Evolutionary conservation across 2,329 filamentous ascomycete genomes (phyloP), one percentile per base, ranked within the genome.

Genomic region (Colletotrichum eremochloae): DNA sequence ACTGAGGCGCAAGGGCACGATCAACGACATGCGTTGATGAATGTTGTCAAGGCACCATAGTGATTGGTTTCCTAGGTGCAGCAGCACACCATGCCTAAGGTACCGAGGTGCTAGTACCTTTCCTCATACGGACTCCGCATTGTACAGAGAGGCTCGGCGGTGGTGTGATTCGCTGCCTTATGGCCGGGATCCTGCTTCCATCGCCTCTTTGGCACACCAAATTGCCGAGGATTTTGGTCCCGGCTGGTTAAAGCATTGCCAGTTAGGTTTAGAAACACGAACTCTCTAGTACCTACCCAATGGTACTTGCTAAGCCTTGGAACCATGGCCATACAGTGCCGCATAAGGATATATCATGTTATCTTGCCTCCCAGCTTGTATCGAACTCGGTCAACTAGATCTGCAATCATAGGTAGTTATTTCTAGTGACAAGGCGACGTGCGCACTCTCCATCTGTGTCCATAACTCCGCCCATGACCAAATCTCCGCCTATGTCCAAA

Each of bases 71-170:
- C 20, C 20, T 46, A 46, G 20, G 44, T n/a, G 15, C 14, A 20
- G 42, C 42, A 20, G 42, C 18, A 44, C 42, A n/a, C n/a, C 20
- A 24, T 24, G 24, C 24, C 24, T 24, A 24, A 24, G 24, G 24
- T 24, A 24, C 24, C 24, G 24, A 24, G 24, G 24, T 24, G 24
- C 24, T 24, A 24, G 24, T 24, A 24, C 24, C 24, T 24, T 56
- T 38, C 20, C 36, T 44, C 56, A 20, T 42, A 38, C 20, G 14
- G 18, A 24, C 38, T 60, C 20, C 20, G 20, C 55, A n/a, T 58
- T 58, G 14, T 36, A 40, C n/a, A 12, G 55, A 58, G n/a, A 58
- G 55, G 55, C 55, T 44, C 24, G 56, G 56, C 24, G 14, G 36
- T 7, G 38, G 8, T 9, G 11, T 11, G 53, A 31, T 8, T 56